phyloP scores from a whole-genome alignment of 306 rosid genomes.

The Vigna nakashimae region DNA sequence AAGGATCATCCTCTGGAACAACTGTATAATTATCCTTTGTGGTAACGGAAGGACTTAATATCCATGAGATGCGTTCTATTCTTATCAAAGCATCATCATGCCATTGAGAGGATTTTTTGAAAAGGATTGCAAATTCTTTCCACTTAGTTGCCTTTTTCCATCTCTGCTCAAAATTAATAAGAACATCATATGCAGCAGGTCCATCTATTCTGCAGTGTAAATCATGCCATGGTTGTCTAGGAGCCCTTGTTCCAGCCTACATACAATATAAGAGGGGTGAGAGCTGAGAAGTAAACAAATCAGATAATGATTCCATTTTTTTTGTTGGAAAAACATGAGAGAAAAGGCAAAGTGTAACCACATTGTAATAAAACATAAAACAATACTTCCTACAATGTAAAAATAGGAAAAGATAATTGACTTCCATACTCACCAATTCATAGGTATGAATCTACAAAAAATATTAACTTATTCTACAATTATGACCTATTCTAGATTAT shows the following conservation, averaged over 20 bases:
- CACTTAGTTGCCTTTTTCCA: conserved; percentile 85
- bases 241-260: conserved; percentile 81
- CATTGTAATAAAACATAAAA: conserved; percentile 43
- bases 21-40: conserved; percentile 38
- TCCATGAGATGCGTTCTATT: conserved; percentile 93
- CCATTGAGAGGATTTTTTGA: conserved; percentile 67
- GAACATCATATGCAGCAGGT: conserved; percentile 96
- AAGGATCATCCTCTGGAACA: conserved; percentile 72
- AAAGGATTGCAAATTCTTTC: conserved; percentile 72
- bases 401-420: conserved; percentile 10
- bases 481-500: background rate
- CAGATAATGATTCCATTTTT: conserved; percentile 17
- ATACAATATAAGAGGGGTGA: conserved; percentile 34
- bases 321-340: conserved; percentile 7
- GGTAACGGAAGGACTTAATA: conserved; percentile 67
- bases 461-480: conserved; percentile 15
- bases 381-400: conserved; percentile 10
- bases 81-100: conserved; percentile 78
- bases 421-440: conserved; percentile 12
- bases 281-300: conserved; percentile 27
- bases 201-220: conserved; percentile 93
- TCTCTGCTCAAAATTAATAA: conserved; percentile 93
- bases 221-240: conserved; percentile 99
- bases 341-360: conserved; percentile 12
- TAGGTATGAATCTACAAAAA: background rate